Evolutionary conservation across 371 early-diverging fungal genomes (phyloP), one percentile per base, ranked within the genome.

Genomic region (Choanephora cucurbitarum): DNA sequence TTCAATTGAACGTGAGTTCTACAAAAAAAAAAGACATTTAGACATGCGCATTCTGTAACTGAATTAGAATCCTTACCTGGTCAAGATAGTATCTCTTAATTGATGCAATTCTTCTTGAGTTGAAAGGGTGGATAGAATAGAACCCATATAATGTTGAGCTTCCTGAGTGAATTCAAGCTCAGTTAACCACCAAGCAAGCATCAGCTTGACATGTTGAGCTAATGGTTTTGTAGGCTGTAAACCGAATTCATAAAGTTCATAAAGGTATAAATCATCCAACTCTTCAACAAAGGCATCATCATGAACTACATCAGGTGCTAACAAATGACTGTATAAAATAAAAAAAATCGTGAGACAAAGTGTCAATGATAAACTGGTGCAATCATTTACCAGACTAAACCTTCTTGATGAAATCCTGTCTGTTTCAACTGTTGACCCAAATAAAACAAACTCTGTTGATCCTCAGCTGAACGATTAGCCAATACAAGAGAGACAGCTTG

Each of bases 161-260:
- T 87, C 83, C 13, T 83, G 75, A 1, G 80, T 62, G 52, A 84
- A 80, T 10, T 95, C 94, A 46, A 82, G 67, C 45, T 94, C 96
- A 6, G 83, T 77, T 9, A 97, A 75, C 77, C 85, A 83, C 87
- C 87, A 89, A 17, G 94, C 94, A 57, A 90, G 84, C 14, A 77
- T 53, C 1, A 97, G 70, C 60, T 95, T 95, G 78, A 89, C 93
- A 0, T 87, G 85, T 64, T 94, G 95, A 44, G 94, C 61, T n/a
- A 82, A 56, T 7, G 69, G 72, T 34, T 71, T 55, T 67, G 32
- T 49, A 1, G 45, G 14, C 2, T 40, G 17, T 33, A 81, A 69
- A 9, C 85, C 83, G 70, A 85, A 87, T 66, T 95, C 95, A 64
- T 83, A 92, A n/a, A 94, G 68, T 64, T 95, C 95, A 0, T 88